These are phyloP conservation scores for Phellinidium pouzarii DNA, from an alignment of 1,284 basidiomycete species.

Conservation along the genomic window DNA sequence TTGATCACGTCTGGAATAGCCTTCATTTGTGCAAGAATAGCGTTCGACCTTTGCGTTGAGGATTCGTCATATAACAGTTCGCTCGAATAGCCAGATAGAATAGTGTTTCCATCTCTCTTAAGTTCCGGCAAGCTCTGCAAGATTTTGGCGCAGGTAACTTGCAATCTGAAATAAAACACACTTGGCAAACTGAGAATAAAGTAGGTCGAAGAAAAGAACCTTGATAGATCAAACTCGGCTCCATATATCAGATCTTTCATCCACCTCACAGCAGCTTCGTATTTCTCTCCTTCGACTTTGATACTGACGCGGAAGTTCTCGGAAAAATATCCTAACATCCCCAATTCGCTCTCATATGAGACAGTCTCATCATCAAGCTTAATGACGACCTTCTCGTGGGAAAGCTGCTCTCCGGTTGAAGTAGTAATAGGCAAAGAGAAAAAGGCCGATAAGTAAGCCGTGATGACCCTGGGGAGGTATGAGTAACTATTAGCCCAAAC, in stretches of 20 bases:
- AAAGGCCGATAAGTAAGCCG: conserved; percentile 82
- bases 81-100: conserved; percentile 70
- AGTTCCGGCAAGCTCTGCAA: conserved; percentile 89
- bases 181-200: not conserved
- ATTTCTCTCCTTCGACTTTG: conserved; percentile 78
- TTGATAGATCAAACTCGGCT: conserved; percentile 76
- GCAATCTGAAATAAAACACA: conserved; percentile 46
- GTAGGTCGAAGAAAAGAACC: conserved; percentile 38
- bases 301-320: conserved; percentile 76
- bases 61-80: conserved; percentile 64
- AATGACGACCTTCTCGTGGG: conserved; percentile 89
- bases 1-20: conserved; percentile 75
- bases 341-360: conserved; percentile 73
- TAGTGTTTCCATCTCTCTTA: conserved; percentile 84
- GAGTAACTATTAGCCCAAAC: conserved; percentile 13
- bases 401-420: conserved; percentile 61
- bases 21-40: conserved; percentile 71
- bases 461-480: conserved; percentile 51
- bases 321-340: conserved; percentile 64
- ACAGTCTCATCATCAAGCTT: conserved; percentile 90
- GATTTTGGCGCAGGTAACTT: conserved; percentile 84
- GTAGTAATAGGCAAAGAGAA: conserved; percentile 84
- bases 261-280: conserved; percentile 83
- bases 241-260: conserved; percentile 85
- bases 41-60: conserved; percentile 70